A percentile compares a stretch with the other conserved stretches of the same genome.
phyloP scores from a whole-genome alignment of 495 filamentous ascomycete genomes.

The Aspergillus nanangensis region DNA sequence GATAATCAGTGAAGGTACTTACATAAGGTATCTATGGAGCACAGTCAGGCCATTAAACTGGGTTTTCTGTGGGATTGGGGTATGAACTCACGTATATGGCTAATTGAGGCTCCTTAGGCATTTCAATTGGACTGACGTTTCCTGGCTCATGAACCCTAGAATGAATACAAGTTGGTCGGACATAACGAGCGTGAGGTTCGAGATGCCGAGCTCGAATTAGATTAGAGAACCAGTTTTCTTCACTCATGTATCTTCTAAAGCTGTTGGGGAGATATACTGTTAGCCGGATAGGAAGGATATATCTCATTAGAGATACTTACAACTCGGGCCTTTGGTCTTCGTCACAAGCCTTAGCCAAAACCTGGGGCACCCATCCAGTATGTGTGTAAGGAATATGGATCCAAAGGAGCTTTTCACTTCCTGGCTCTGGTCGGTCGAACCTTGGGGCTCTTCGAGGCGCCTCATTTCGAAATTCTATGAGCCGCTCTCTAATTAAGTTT shows the following conservation, averaged over 20 bases:
- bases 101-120: slow-evolving; percentile 27
- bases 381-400: slow-evolving; percentile 65
- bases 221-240: slow-evolving; percentile 40
- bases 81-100: slow-evolving; percentile 37
- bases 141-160: slow-evolving; percentile 28
- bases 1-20: no score
- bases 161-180: slow-evolving; percentile 33
- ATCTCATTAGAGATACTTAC: slow-evolving; percentile 12
- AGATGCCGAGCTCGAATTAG: slow-evolving; percentile 44
- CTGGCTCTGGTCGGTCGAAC: slow-evolving; percentile 36
- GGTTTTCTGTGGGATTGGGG: not conserved
- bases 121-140: slow-evolving; percentile 13
- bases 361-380: slow-evolving; percentile 56
- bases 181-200: slow-evolving; percentile 44
- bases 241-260: slow-evolving; percentile 45
- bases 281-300: not conserved
- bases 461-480: slow-evolving; percentile 20
- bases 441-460: slow-evolving; percentile 27
- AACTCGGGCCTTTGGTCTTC: slow-evolving; percentile 25
- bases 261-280: slow-evolving; percentile 18
- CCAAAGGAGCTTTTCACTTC: slow-evolving; percentile 55
- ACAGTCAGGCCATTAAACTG: not conserved
- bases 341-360: slow-evolving; percentile 17
- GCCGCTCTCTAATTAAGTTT: slow-evolving; percentile 18
- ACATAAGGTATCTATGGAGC: slow-evolving; percentile 3